Base-by-base conservation (phyloP, 305 asterid genomes). In the Plantago lanceolata region DNA sequence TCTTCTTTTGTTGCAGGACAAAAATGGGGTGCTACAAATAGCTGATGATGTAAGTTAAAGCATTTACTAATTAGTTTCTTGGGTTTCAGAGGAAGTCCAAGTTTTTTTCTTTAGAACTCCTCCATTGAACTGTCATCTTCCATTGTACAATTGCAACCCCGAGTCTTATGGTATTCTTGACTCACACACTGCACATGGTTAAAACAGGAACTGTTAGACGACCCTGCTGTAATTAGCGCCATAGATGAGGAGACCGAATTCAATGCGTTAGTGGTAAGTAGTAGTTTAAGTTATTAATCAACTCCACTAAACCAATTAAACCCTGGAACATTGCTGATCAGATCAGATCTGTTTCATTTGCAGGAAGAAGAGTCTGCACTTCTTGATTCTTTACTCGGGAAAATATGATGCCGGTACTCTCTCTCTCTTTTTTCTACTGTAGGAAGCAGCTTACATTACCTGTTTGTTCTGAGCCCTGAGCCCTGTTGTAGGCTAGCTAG, bases 181-280 rank as follows among this genome's bases (percentile, higher is more conserved):
- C 11, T 35, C 40, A 5, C 11, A 56, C 44, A 16, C 54, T 64
- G 57, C 40, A 5, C 50, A 40, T 68, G 21, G 64, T 59, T 48
- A 47, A 21, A 68, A 60, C 88, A 93, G 98, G 98, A 93, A 75
- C 84, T 85, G 59, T 70, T 93, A 91, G 96, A 87, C 21, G 99
- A 89, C 69, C 90, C 90, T 48, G 90, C 90, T 55, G 63, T 84
- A 59, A 80, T 83, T 52, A 79, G 96, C 35, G 83, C 89, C 68
- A 87, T 93, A 70, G 99, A 93, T n/a, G 97, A 93, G 78, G 99
- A 93, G 82, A 89, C 97, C 3, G 99, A 93, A 75, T 93, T 93
- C 79, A 93, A 93, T 54, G 99, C 99, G 68, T 84, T 93, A 63
- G 97, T 88, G 94, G 99, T 93, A 83, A 18, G 83, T 72, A 43